Evolutionary conservation across 2,329 filamentous ascomycete species (phyloP).

Genomic region (Alternaria conjuncta): DNA sequence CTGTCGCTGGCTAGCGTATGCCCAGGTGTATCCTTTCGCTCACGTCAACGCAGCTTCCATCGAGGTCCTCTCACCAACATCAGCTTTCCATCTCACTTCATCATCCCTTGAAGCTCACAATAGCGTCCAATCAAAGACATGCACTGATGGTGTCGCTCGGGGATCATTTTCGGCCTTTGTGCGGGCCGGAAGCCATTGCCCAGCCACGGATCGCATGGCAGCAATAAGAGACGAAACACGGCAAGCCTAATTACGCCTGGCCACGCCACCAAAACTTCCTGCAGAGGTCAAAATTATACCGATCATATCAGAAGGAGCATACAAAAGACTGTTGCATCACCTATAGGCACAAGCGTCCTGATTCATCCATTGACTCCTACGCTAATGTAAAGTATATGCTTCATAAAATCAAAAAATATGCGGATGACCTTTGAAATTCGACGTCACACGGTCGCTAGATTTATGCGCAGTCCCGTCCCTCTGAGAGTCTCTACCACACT

Average conservation of each 20-base stretch:
- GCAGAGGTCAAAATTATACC: not conserved
- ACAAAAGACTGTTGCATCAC: not conserved
- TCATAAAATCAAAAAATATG: not conserved
- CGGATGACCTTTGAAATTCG: not conserved
- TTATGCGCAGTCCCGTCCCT: conserved; percentile 3
- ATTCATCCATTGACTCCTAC: not conserved
- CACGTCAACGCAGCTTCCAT: not conserved
- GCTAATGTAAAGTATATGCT: not conserved
- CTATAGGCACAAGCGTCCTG: not conserved
- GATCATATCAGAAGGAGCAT: not conserved
- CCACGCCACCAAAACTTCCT: not conserved
- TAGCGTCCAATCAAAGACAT: not conserved
- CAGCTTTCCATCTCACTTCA: not conserved
- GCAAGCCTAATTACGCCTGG: not conserved
- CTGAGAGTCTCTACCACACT: not conserved
- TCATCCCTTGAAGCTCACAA: not conserved
- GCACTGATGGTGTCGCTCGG: not conserved
- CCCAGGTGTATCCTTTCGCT: not conserved
- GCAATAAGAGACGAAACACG: not conserved
- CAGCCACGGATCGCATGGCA: not conserved
- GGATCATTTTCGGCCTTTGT: not conserved
- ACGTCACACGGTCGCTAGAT: not conserved
- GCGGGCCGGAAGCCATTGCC: not conserved
- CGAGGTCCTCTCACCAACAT: not conserved
- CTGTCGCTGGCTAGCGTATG: not conserved